Base-by-base conservation (phyloP, 495 filamentous ascomycete genomes). In the Copromyces sp. region DNA sequence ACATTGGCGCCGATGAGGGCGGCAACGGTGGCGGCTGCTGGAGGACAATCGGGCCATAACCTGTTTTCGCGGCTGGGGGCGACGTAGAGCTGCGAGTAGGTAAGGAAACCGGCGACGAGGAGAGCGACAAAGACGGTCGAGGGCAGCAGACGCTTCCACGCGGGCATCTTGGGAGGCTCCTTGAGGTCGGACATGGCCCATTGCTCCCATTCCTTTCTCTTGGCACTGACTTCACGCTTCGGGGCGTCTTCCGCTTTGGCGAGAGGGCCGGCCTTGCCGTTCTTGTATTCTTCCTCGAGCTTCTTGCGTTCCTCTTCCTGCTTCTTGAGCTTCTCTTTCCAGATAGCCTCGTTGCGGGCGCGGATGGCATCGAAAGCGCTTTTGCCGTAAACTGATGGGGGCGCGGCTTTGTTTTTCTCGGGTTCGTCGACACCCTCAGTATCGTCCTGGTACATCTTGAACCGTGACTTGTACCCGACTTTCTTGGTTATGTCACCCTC, bases 1-100 rank as follows among this genome's bases (percentile, higher is more conserved):
- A 89, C 41, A 77, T 97, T 97, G 41, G 85, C 77, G 24, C 83
- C 85, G 40, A 95, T 87, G 70, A 98, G 83, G 16, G 83, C 83
- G 68, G 87, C 79, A 12, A 93, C 83, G 11, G 96, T 98, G 38
- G 94, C 93, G 3, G 90, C 89, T 3, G 95, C 89, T 2, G 92
- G 92, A 2, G 94, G 91, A 3, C 93, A 81, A 75, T 91, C 88
- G 0, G 93, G 92, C 78, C 86, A 94, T 68, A 95, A 75, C 69
- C 94, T 86, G 32, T 85, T 82, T 8, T 84, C 80, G 24, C 80
- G 82, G 39, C 80, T 79, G 0, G 92, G 90, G 24, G 92, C 87
- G 47, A 82, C 84, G 77, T 96, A 97, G 70, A 85, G 83, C 39
- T 83, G 74, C 17, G 89, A 86, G 72, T 90, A 89, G 24, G 82